Conservation (phyloP, 202 grass and related monocot species). For the Alloteropsis angusta region DNA sequence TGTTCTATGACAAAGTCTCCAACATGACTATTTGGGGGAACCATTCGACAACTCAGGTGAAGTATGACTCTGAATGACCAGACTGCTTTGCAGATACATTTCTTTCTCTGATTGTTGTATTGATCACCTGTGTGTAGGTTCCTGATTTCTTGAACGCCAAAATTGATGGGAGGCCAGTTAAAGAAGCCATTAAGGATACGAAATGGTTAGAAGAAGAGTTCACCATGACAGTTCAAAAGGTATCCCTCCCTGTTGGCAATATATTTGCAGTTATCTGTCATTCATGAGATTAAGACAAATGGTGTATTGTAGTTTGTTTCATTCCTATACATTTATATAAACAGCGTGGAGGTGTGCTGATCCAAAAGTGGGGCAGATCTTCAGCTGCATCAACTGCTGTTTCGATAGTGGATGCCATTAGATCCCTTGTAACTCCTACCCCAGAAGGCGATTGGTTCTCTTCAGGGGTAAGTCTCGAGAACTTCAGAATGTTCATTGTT, state of each 20-base stretch:
- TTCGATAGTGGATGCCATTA: conserved; percentile 84
- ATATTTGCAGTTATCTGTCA: background rate
- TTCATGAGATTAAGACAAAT: background rate
- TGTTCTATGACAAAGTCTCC: conserved; percentile 97
- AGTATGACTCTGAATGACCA: background rate
- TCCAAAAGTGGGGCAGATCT: conserved; percentile 97
- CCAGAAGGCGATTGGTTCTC: conserved; percentile 78
- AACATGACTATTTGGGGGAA: conserved; percentile 99
- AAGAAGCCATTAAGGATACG: conserved; percentile 73
- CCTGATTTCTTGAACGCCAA: conserved; percentile 98
- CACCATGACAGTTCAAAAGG: conserved; percentile 80
- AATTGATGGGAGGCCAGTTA: conserved; percentile 65
- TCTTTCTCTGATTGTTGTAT: background rate
- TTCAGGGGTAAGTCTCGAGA: conserved; percentile 46
- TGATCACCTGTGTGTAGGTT: conserved; percentile 47
- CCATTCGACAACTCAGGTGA: conserved; percentile 98
- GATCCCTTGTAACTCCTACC: conserved; percentile 78
- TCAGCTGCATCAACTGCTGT: conserved; percentile 96
- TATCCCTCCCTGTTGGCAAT: conserved; percentile 15
- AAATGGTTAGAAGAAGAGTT: conserved; percentile 93
- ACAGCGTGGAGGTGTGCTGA: conserved; percentile 85
- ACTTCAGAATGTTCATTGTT: background rate
- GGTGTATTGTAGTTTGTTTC: background rate
- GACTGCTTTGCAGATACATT: background rate
- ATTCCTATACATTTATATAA: conserved; percentile 19